Evolutionary conservation across 768 basidiomycete genomes (phyloP), one percentile per base, ranked within the genome.

Genomic region (Tubosaeta brunneosetosa): DNA sequence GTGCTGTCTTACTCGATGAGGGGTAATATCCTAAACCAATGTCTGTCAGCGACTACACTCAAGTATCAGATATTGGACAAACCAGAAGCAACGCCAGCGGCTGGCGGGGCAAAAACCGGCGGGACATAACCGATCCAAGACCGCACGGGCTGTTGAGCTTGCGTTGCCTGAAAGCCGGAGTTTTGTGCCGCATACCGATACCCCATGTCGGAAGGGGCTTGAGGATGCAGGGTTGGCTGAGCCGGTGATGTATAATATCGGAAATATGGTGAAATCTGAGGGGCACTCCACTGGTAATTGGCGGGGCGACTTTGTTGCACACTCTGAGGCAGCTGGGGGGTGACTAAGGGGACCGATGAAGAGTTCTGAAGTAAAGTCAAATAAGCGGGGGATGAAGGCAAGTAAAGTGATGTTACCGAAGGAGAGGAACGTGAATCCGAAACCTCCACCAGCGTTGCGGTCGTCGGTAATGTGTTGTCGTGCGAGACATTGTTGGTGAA

Each of bases 401-500:
- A 49, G 45, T 12, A 26, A 44, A 40, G 19, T 25, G 27, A 47
- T 29, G 41, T 56, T 56, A 67, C 65, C 14, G 51, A 45, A 31
- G 48, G n/a, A 47, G 55, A 48, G 33, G 58, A 22, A 41, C 47
- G 46, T 27, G 51, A 38, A 22, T 71, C 65, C 5, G 56, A 58
- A 4, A 66, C 61, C 52, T 73, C 71, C 26, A 68, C 70, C 13
- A 73, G 61, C n/a, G 62, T 69, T 31, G 71, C 72, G 22, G 66
- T 71, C 37, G 61, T 65, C 4, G 69, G 72, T 5, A 69, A 50
- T 55, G 63, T 55, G 51, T 57, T 55, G 37, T 43, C 33, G 6
- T 34, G 55, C 17, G 58, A 34, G 29, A 17, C 19, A 40, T 49
- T 55, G 49, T 55, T 44, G 50, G 52, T 31, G 32, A 62, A 43